Evolutionary conservation across 2,329 filamentous ascomycete species (phyloP), one percentile per base, ranked within the genome.

Genomic region (Lasiodiplodia theobromae): DNA sequence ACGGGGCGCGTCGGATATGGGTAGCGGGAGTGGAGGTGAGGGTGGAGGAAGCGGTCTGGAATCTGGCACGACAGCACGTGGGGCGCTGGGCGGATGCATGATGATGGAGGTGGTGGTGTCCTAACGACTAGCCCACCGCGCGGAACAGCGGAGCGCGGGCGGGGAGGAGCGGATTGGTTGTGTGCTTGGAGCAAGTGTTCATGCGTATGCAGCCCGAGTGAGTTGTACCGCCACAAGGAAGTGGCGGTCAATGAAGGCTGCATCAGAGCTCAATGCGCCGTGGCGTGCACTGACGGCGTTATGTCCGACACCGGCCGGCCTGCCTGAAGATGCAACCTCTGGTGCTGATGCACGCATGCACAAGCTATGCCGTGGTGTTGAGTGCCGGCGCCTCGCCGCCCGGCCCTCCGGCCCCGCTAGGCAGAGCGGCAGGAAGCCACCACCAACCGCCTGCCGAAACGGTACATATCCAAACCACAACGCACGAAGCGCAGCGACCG

Each of bases 341-440:
- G 54, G 18, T 38, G 54, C 54, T 23, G 53, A 28, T 56, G 53
- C 53, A 21, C 12, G 37, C 18, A 31, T 62, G 58, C 58, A 62
- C 58, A 77, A 75, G 74, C 67, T 73, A 38, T 18, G 18, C 21
- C n/a, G 23, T 53, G 51, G 51, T 31, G 51, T 53, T 53, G 51
- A 47, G 21, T n/a, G 16, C 16, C 40, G 40, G 40, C 40, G 51
- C 12, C 21, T 53, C 14, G 51, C 21, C 25, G 51, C 21, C 12
- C 25, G 51, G 51, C 51, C 16, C 28, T 16, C 51, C 51, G 25
- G 51, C 51, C 23, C 25, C 23, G 16, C 44, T 11, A 49, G 14
- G 18, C n/a, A n/a, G 44, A 47, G 14, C 44, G 44, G 44, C 44
- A 47, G 44, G 44, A 47, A 47, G 18, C 44, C 44, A 21, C 44